A percentile compares a stretch with the other conserved stretches of the same genome.
phyloP scores from a whole-genome alignment of 306 rosid species.

The Sicyos baderoa region DNA sequence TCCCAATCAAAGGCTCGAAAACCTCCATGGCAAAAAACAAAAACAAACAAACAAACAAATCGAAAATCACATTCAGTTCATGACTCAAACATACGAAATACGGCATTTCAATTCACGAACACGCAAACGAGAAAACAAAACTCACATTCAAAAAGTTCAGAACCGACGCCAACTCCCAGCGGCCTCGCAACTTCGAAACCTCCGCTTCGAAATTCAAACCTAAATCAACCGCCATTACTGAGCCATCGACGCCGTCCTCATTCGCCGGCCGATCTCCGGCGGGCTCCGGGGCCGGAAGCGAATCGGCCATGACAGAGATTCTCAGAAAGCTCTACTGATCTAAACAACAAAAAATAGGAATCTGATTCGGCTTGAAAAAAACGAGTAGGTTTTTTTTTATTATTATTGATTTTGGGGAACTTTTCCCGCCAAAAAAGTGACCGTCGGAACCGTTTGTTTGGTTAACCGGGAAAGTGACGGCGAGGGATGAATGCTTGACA shows the following conservation, averaged over 20 bases:
- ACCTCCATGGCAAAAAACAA: slow-evolving; percentile 34
- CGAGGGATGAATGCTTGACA: slow-evolving; percentile 9
- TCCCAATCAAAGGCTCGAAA: slow-evolving; percentile 56
- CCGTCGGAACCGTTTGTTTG: neutral
- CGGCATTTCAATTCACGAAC: neutral
- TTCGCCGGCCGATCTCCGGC: slow-evolving; percentile 23
- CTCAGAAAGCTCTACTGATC: neutral
- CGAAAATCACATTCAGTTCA: neutral
- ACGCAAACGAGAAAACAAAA: slow-evolving; percentile 1
- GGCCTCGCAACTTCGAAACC: slow-evolving; percentile 47
- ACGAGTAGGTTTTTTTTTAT: neutral
- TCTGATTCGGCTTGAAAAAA: too few relatives aligned
- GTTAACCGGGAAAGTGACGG: slow-evolving; percentile 17
- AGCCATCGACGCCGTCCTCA: slow-evolving; percentile 24
- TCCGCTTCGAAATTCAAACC: slow-evolving; percentile 21
- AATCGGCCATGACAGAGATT: slow-evolving; percentile 21
- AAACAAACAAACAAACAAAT: neutral
- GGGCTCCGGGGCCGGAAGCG: slow-evolving; percentile 20
- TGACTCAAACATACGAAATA: neutral
- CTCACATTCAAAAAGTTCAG: slow-evolving; percentile 63
- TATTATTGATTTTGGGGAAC: neutral
- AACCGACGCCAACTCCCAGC: slow-evolving; percentile 90
- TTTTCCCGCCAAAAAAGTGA: slow-evolving; percentile 54
- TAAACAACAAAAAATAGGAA: neutral
- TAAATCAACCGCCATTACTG: slow-evolving; percentile 22